Evolutionary conservation across 1,284 basidiomycete genomes (phyloP), one percentile per base, ranked within the genome.

Genomic region (Moesziomyces globuligerus): DNA sequence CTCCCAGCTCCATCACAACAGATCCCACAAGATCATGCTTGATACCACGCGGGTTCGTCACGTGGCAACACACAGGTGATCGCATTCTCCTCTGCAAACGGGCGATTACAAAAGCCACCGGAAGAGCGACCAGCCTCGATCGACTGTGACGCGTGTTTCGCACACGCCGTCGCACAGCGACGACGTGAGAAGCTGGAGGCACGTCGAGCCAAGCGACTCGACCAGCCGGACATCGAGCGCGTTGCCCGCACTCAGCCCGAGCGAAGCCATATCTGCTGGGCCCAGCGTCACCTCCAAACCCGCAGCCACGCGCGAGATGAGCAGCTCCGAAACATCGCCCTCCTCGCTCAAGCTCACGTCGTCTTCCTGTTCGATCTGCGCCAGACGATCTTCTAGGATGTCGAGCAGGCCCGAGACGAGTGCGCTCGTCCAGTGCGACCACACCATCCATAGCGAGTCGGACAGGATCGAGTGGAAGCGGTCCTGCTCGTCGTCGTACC

Each of bases 381-480:
- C 55, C 37, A 70, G 45, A n/a, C 56, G 29, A 17, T 71, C 68
- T 34, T 66, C 56, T 9, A 67, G 29, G 4, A 72, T 47, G 25
- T 72, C 69, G 18, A 72, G 45, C 21, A 72, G 42, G 6, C 69
- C 69, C 11, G 50, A 54, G 9, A 72, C 41, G 26, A 72, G 64
- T 7, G 69, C 69, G 26, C 48, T 54, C 21, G 62, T 67, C 69
- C 69, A 72, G 18, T 66, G 62, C 17, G 57, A 57, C 69, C 69
- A 72, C 3, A 72, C 69, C 58, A 62, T 72, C 62, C 64, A 72
- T n/a, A 72, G 51, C 44, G 62, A 62, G 43, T 59, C 64, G 26
- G 58, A 62, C 15, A 66, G 56, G 38, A 71, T 49, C n/a, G 53
- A 49, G 18, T 45, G 52, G 51, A 55, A 60, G 36, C 46, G 53